phyloP scores from a whole-genome alignment of 1,284 basidiomycete species.

The Pulveroboletus sp. region DNA sequence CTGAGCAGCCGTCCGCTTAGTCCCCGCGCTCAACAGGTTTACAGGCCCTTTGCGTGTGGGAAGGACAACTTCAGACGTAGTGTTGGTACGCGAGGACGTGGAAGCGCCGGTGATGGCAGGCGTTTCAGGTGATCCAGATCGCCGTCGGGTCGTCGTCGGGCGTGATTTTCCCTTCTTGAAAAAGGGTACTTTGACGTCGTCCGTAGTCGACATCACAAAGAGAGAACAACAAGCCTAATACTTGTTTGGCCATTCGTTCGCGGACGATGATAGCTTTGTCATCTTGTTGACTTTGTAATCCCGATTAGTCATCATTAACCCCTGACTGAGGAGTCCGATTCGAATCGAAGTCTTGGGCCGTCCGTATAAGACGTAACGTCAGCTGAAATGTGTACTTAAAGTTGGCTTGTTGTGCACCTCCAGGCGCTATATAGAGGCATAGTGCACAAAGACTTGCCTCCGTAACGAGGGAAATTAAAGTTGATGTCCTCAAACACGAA shows the following conservation, averaged over 20 bases:
- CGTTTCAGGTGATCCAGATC: constrained; percentile 48
- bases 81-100: constrained; percentile 39
- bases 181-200: constrained; percentile 66
- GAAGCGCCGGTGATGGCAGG: constrained; percentile 29
- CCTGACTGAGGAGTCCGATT: background rate
- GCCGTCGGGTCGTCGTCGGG: constrained; percentile 70
- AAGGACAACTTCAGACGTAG: constrained; percentile 68
- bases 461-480: background rate
- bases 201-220: constrained; percentile 44
- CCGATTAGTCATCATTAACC: constrained; percentile 14
- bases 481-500: background rate
- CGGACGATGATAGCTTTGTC: too few species aligned
- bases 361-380: background rate
- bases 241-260: too few species aligned
- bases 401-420: background rate
- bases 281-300: constrained; percentile 12
- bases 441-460: background rate
- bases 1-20: constrained; percentile 73
- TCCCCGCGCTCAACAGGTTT: constrained; percentile 81
- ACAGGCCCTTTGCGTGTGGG: constrained; percentile 66
- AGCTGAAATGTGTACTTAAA: background rate
- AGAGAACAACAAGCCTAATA: constrained; percentile 4
- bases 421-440: background rate
- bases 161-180: constrained; percentile 84
- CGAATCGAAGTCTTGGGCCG: background rate